Evolutionary conservation across 768 basidiomycete genomes (phyloP).

Genomic region (Naganishia randhawae): DNA sequence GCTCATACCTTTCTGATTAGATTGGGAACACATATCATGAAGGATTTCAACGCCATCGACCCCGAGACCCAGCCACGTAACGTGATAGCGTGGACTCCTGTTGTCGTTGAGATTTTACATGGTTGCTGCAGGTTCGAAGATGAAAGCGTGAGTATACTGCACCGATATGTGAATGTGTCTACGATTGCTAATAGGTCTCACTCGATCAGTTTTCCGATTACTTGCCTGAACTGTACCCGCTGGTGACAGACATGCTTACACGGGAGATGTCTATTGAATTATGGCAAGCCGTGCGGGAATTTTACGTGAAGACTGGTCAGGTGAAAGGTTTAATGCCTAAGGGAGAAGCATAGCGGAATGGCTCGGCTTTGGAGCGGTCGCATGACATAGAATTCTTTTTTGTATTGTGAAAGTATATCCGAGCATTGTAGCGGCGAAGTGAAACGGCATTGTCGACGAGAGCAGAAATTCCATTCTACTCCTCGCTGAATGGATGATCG

Average conservation of each 20-base stretch:
- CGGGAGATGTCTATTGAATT: constrained; percentile 81
- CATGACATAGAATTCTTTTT: background rate
- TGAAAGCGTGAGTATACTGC: constrained; percentile 65
- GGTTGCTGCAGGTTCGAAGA: constrained; percentile 87
- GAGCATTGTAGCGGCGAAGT: background rate
- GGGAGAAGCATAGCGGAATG: constrained; percentile 3
- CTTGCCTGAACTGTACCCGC: constrained; percentile 82
- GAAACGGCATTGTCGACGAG: background rate
- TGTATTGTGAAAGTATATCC: background rate
- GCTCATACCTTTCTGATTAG: constrained; percentile 54
- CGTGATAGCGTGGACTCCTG: constrained; percentile 97
- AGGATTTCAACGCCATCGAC: constrained; percentile 84
- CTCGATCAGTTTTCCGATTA: constrained; percentile 74
- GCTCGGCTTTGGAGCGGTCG: background rate
- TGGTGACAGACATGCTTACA: constrained; percentile 76
- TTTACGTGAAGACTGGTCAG: constrained; percentile 66
- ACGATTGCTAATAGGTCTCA: background rate
- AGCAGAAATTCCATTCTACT: background rate
- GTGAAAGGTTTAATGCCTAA: constrained; percentile 31
- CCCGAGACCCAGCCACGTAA: constrained; percentile 90
- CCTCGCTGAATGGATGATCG: too few species aligned
- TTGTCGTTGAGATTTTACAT: constrained; percentile 87
- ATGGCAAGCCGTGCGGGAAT: constrained; percentile 69
- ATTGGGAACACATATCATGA: constrained; percentile 77
- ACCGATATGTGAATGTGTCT: background rate